Base-by-base conservation (phyloP, 2,329 filamentous ascomycete species). In the Fusarium sp. region DNA sequence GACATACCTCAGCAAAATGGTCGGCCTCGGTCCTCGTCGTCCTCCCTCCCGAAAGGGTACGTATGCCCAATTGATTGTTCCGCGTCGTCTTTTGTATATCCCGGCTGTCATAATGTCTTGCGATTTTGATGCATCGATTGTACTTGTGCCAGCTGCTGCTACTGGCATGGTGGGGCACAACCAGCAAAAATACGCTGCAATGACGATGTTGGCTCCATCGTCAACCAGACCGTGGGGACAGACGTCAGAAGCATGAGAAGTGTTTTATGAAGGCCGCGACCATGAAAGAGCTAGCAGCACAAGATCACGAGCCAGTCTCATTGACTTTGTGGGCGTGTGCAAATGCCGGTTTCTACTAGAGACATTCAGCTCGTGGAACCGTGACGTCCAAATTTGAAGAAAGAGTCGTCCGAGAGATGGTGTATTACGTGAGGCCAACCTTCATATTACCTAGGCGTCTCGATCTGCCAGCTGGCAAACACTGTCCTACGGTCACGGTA, bases 41-140 rank as follows among this genome's bases (percentile, higher is more conserved):
- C 83, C 82, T 70, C 83, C 83, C 74, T 83, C 82, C 74, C 81
- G 84, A 73, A 93, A 92, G 87, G 92, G 92, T 92, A 87, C 80
- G 89, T 86, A 68, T 66, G 62, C 57, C 62, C 67, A 41, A 42
- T 28, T 49, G 43, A 43, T 70, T 42, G 34, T 54, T 46, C 23
- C 62, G 31, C 14, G 41, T 49, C 43, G 34, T 54, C 13, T 49
- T 45, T 28, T 48, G 45, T 21, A 14, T 53, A 53, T 30, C 39
- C 37, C 25, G 19, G 9, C 49, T 23, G 53, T 28, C 14, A 16
- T 50, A 25, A 51, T 43, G 12, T 28, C 16, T 44, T 30, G 42
- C 41, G 28, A 26, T 46, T 25, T 30, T 48, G 50, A 60, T 28
- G 34, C 16, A 34, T 30, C 41, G 42, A 61, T 60, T 42, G 31